Evolutionary conservation across 164 flowering plant species (phyloP).

Genomic region (Kingdonia uniflora): DNA sequence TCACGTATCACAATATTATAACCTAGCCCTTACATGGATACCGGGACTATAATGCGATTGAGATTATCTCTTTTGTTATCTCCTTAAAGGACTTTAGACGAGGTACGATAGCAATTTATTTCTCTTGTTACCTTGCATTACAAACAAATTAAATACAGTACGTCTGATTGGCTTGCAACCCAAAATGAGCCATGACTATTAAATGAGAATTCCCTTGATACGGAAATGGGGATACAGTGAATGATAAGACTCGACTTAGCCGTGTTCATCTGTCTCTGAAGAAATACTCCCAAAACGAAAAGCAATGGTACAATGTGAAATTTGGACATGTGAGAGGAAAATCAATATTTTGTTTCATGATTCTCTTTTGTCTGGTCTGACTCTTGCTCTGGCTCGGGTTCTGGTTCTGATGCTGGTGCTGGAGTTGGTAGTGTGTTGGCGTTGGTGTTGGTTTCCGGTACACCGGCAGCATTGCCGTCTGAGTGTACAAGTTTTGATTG

Average conservation of each 20-base stretch:
- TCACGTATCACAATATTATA: too few relatives aligned
- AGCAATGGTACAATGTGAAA: neutral
- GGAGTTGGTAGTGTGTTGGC: too few relatives aligned
- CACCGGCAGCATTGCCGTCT: slow-evolving; percentile 10
- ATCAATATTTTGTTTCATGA: neutral
- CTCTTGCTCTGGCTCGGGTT: neutral
- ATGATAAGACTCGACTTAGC: neutral
- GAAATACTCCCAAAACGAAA: neutral
- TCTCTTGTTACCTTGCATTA: neutral
- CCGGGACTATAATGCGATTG: too few relatives aligned
- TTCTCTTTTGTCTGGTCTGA: neutral
- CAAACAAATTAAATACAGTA: neutral
- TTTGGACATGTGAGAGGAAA: neutral
- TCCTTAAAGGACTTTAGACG: too few relatives aligned
- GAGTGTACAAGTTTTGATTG: slow-evolving; percentile 17
- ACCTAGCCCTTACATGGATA: too few relatives aligned
- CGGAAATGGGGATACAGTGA: neutral
- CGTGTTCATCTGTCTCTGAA: neutral
- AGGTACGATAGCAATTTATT: too few relatives aligned
- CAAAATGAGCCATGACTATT: neutral
- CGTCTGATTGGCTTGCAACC: neutral
- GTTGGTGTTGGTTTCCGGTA: neutral
- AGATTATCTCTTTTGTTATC: too few relatives aligned
- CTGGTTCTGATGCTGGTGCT: neutral
- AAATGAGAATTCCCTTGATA: neutral